phyloP scores from a whole-genome alignment of 2,329 filamentous ascomycete species.

The Alternaria sp. region DNA sequence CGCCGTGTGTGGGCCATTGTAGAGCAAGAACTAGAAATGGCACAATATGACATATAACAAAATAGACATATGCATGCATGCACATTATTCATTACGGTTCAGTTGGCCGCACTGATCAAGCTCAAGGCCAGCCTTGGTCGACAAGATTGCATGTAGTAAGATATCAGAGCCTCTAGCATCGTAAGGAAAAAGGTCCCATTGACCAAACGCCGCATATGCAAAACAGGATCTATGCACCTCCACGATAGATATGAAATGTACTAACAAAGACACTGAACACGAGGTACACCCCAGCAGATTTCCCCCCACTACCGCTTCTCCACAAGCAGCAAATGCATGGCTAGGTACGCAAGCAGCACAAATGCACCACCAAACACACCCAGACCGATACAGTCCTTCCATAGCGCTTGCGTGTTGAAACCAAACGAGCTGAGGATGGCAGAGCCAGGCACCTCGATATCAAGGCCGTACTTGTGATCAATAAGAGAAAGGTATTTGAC shows the following conservation, averaged over 20 bases:
- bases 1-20: neutral
- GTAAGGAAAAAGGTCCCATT: neutral
- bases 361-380: slow-evolving; percentile 84
- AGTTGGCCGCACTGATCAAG: neutral
- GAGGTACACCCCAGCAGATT: neutral
- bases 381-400: slow-evolving; percentile 83
- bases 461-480: slow-evolving; percentile 94
- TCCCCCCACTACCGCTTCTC: slow-evolving; percentile 74
- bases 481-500: slow-evolving; percentile 88
- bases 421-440: slow-evolving; percentile 95
- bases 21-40: neutral
- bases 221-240: neutral
- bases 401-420: slow-evolving; percentile 87
- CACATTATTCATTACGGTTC: neutral
- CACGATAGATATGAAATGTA: neutral
- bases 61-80: neutral
- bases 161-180: neutral
- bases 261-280: neutral
- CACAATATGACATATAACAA: neutral
- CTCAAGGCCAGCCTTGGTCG: neutral
- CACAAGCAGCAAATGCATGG: slow-evolving; percentile 92
- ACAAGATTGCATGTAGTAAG: neutral
- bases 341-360: slow-evolving; percentile 84
- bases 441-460: slow-evolving; percentile 94
- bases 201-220: slow-evolving; percentile 6